These are phyloP conservation scores for Parietaria judaica DNA, from an alignment of 306 rosid species.

Conservation along the genomic window DNA sequence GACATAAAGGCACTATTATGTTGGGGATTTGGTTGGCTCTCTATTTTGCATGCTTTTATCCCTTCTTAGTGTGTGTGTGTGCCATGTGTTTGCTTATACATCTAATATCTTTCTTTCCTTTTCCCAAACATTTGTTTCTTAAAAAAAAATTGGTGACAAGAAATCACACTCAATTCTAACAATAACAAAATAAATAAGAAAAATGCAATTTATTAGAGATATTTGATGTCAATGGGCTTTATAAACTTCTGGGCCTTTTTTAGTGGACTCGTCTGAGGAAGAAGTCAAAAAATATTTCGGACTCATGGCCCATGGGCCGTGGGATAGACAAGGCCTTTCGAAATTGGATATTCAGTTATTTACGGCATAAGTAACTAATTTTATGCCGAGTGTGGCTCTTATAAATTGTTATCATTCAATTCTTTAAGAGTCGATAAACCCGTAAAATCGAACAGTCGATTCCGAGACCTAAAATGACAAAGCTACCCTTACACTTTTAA, in stretches of 20 bases:
- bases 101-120: not conserved
- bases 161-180: not conserved
- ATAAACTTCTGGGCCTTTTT: no score
- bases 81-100: not conserved
- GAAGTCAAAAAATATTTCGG: no score
- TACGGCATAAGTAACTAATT: not conserved
- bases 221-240: no score
- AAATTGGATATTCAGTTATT: no score
- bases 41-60: not conserved
- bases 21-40: not conserved
- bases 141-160: not conserved
- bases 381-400: not conserved
- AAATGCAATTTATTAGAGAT: no score
- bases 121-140: not conserved
- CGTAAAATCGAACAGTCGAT: not conserved
- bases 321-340: no score
- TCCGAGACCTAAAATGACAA: no score
- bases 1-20: slow-evolving; percentile 1
- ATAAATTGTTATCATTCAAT: no score
- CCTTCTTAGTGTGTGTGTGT: not conserved
- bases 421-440: not conserved
- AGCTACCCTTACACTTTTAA: not conserved
- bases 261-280: no score
- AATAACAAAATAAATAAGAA: not conserved
- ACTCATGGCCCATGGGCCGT: no score